Evolutionary conservation across 1,284 basidiomycete species (phyloP), one percentile per base, ranked within the genome.

Genomic region (Marasmius oreades): DNA sequence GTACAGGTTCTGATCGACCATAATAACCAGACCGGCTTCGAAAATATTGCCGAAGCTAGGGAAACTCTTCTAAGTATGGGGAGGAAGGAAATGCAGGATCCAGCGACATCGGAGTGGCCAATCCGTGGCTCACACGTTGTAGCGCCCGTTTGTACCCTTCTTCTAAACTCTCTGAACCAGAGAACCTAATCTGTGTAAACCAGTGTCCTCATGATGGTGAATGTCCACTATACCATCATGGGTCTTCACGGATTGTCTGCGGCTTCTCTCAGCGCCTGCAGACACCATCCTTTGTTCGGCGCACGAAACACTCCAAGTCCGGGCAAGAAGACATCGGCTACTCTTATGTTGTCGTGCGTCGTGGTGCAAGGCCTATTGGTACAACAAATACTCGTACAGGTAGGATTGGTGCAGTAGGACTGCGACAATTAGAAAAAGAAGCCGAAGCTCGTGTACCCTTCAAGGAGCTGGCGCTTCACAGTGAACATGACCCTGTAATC

Each of bases 151-250:
- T 70, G 82, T 74, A 23, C 36, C 56, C 51, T 54, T 60, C 20
- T 50, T 22, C 61, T 31, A 45, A 64, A 47, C 43, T 48, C 45
- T 56, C 57, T 47, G 55, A 50, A 47, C 39, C 14, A 54, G 48
- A 48, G 59, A 58, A 60, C 52, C 50, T 62, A 55, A 52, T 53
- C 37, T 63, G 55, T 62, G 60, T 59, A 36, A n/a, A 10, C 55
- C 56, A 95, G 81, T 99, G 97, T 67, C 93, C 97, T 22, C 96
- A 99, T 68, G 95, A 99, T 67, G 79, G 79, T 14, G 77, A 77
- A 23, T 99, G 97, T 68, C 96, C 97, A 5, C 72, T 92, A 12
- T 76, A 80, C 66, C 73, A 77, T 59, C 74, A 79, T 20, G 82
- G 83, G 22, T 67, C 73, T 22, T 72, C 70, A 42, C 75, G 76